These are phyloP conservation scores for Zygnema cylindricum DNA, from an alignment of 139 green algal species.

Conservation along the genomic window DNA sequence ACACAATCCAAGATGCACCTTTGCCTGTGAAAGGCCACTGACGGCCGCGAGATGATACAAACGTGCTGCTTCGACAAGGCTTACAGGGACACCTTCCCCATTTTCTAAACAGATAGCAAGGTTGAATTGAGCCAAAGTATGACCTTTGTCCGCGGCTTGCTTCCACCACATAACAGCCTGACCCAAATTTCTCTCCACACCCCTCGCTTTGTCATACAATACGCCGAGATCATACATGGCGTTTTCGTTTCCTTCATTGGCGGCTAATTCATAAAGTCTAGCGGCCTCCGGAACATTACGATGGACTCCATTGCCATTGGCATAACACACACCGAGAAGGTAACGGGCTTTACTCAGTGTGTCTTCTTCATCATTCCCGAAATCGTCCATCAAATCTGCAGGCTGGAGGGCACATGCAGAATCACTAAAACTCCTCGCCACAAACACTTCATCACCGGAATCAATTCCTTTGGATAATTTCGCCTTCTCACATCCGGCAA, in stretches of 20 bases:
- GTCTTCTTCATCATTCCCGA: too few species aligned
- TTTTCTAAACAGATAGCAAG: constrained; percentile 9
- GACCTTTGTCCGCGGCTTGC: constrained; percentile 12
- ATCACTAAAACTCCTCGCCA: too few species aligned
- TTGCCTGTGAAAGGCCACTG: neutral
- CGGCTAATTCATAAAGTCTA: constrained; percentile 11
- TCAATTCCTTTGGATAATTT: too few species aligned
- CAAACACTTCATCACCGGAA: too few species aligned
- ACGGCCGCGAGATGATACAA: neutral
- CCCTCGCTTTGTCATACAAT: constrained; percentile 15
- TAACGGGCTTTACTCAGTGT: too few species aligned
- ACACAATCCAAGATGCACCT: neutral
- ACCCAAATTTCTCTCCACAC: constrained; percentile 16
- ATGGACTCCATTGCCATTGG: neutral
- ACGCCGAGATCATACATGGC: constrained; percentile 14
- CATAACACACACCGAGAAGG: too few species aligned
- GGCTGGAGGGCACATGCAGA: too few species aligned
- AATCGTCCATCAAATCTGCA: too few species aligned
- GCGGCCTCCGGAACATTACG: constrained; percentile 16
- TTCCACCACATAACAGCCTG: neutral
- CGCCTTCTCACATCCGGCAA: too few species aligned
- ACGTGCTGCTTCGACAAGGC: neutral
- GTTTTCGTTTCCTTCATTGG: neutral
- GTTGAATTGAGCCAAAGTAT: constrained; percentile 39
- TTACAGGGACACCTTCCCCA: neutral